A percentile compares a stretch with the other conserved stretches of the same genome.
Conservation (phyloP, 2,329 filamentous ascomycete species). For the Aspergillus fijiensis region DNA sequence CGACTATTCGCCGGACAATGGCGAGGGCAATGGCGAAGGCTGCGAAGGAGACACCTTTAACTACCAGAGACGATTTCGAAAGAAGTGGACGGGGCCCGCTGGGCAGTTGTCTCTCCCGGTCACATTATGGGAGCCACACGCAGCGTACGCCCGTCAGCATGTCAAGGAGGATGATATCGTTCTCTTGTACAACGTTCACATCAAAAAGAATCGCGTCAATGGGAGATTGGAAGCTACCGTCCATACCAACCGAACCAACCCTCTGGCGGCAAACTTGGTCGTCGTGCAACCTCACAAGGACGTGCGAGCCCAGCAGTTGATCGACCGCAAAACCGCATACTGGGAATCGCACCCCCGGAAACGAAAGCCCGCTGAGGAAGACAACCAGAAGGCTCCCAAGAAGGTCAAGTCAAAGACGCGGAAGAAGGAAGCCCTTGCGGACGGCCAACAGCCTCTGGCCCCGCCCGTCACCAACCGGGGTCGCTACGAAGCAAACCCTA, state of each 20-base stretch:
- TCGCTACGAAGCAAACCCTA: constrained; percentile 39
- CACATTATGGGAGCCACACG: constrained; percentile 69
- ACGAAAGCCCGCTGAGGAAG: constrained; percentile 27
- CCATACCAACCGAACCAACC: constrained; percentile 57
- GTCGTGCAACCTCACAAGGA: constrained; percentile 51
- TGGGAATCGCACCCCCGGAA: constrained; percentile 47
- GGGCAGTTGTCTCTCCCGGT: constrained; percentile 72
- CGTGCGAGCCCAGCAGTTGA: constrained; percentile 55
- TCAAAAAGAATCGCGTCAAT: constrained; percentile 57
- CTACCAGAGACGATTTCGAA: constrained; percentile 48
- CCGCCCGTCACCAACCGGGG: constrained; percentile 21
- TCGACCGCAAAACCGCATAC: constrained; percentile 66
- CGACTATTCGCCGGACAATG: constrained; percentile 47
- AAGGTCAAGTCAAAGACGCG: constrained; percentile 33
- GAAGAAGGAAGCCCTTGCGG: neutral
- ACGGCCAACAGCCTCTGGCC: constrained; percentile 24
- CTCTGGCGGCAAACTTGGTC: constrained; percentile 59
- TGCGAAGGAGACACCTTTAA: constrained; percentile 56
- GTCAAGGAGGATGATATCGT: constrained; percentile 64
- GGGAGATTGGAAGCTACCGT: constrained; percentile 69
- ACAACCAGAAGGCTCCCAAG: constrained; percentile 26
- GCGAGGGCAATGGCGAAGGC: constrained; percentile 23
- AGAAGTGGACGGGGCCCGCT: constrained; percentile 68
- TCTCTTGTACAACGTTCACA: constrained; percentile 68
- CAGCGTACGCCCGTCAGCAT: constrained; percentile 54